Percentiles rank a stretch among this genome's conserved stretches.
These are phyloP conservation scores for Begonia loranthoides DNA, from an alignment of 306 rosid genomes.

Conservation along the genomic window DNA sequence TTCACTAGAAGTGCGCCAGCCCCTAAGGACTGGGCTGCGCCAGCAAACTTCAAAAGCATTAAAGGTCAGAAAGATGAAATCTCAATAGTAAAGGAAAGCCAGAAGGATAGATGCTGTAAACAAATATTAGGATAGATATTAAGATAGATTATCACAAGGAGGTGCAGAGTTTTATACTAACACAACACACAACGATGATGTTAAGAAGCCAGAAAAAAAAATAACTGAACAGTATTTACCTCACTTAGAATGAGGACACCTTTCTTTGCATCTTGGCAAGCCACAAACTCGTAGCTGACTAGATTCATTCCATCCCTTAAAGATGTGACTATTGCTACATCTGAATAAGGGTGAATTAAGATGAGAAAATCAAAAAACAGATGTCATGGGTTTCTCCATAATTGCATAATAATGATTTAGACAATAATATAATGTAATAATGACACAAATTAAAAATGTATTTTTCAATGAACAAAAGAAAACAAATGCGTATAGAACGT, in stretches of 20 bases:
- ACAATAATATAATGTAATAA: no score
- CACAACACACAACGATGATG: no score
- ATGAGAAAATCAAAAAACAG: slow-evolving; percentile 8
- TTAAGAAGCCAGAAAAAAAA: background rate
- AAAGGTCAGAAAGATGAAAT: slow-evolving; percentile 5
- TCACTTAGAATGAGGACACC: slow-evolving; percentile 84
- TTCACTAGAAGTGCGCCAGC: slow-evolving; percentile 91
- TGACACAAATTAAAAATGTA: no score
- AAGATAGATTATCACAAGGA: no score
- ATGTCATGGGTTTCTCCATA: background rate
- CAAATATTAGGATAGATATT: no score
- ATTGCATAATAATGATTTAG: background rate
- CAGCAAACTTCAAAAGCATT: slow-evolving; percentile 69
- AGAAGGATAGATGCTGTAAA: no score
- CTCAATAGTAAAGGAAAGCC: no score
- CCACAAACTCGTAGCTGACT: slow-evolving; percentile 83
- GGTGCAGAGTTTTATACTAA: no score
- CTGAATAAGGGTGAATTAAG: slow-evolving; percentile 20
- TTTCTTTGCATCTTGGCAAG: slow-evolving; percentile 77
- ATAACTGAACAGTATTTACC: slow-evolving; percentile 23
- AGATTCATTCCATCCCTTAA: slow-evolving; percentile 92
- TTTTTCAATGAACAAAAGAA: no score
- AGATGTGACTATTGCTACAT: slow-evolving; percentile 73
- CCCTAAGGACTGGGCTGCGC: slow-evolving; percentile 97
- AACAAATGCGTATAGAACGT: no score